Percentiles rank a stretch among this genome's conserved stretches.
Conservation (phyloP, 768 basidiomycete species). For the Suillus tomentosus region DNA sequence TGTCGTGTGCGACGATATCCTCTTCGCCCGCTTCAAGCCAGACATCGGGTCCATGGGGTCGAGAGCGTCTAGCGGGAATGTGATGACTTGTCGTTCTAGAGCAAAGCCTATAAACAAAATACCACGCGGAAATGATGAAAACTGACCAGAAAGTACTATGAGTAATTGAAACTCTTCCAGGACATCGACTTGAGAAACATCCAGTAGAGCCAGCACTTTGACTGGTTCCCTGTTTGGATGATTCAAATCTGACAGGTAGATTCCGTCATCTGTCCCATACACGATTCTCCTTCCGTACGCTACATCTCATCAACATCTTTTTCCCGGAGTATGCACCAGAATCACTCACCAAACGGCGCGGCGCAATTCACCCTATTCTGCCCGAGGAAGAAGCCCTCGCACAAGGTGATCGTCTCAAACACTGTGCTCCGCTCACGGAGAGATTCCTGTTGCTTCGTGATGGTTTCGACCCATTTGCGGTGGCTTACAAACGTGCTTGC, state of each 20-base stretch:
- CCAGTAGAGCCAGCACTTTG: constrained; percentile 84
- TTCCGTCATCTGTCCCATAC: constrained; percentile 97
- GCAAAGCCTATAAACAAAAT: constrained; percentile 4
- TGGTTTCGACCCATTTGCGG: constrained; percentile 92
- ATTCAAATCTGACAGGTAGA: constrained; percentile 89
- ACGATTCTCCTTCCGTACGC: constrained; percentile 83
- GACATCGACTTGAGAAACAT: constrained; percentile 94
- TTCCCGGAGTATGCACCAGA: constrained; percentile 5
- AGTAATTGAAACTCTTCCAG: constrained; percentile 94
- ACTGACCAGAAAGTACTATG: constrained; percentile 94
- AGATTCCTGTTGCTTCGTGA: constrained; percentile 84
- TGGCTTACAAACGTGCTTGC: constrained; percentile 82
- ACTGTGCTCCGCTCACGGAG: constrained; percentile 83
- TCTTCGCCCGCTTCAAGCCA: constrained; percentile 90
- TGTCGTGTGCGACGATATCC: constrained; percentile 93
- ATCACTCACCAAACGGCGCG: constrained; percentile 75
- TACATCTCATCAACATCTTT: constrained; percentile 33
- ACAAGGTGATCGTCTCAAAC: constrained; percentile 84
- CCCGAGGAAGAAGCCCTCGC: constrained; percentile 86
- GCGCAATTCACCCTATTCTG: constrained; percentile 92
- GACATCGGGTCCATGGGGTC: constrained; percentile 89
- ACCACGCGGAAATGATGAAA: background rate
- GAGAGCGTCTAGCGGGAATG: constrained; percentile 92
- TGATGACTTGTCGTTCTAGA: constrained; percentile 91
- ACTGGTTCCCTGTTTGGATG: constrained; percentile 79